Base-by-base conservation (phyloP, 768 basidiomycete genomes). In the Hygrocybe coccinea region DNA sequence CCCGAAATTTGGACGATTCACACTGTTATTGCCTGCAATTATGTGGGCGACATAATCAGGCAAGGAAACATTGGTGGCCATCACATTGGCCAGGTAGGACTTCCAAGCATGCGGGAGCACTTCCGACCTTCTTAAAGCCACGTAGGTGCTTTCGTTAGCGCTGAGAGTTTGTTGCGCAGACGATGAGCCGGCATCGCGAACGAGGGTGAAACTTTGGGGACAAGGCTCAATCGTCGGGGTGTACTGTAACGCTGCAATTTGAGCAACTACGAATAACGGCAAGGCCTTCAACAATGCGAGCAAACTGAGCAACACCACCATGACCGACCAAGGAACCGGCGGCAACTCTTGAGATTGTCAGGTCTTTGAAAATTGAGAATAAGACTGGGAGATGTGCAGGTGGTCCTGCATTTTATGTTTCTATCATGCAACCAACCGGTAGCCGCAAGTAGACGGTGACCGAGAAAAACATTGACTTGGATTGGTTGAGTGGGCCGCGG, bases 1-100 rank as follows among this genome's bases (percentile, higher is more conserved):
- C 0, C 74, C 79, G 5, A 81, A 61, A 17, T 60, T 72, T 3
- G 77, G 78, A 8, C 29, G 4, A 15, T 11, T 10, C 10, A 8
- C 33, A 10, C 10, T 8, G 11, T 3, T 25, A 14, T 52, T 29
- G 21, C 41, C 19, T 12, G 5, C 19, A 17, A 55, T 33, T 6
- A 55, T 55, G 15, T 38, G 5, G n/a, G 54, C 6, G 44, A 55
- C 46, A 17, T 55, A 55, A 12, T 19, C 24, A 2, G 54, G 54
- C 3, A 55, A 22, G 11, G 44, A 10, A 10, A 39, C 34, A 33
- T 36, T 48, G 25, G 54, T 48, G 33, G 33, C 44, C 34, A 11
- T 2, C 11, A 55, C 8, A 25, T 36, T 55, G 2, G 19, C 29
- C 3, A 55, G 54, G 24, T 55, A 55, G 9, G 44, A 17, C 24